Evolutionary conservation across 2,329 filamentous ascomycete species (phyloP).

Genomic region (Monosporascus ibericus): DNA sequence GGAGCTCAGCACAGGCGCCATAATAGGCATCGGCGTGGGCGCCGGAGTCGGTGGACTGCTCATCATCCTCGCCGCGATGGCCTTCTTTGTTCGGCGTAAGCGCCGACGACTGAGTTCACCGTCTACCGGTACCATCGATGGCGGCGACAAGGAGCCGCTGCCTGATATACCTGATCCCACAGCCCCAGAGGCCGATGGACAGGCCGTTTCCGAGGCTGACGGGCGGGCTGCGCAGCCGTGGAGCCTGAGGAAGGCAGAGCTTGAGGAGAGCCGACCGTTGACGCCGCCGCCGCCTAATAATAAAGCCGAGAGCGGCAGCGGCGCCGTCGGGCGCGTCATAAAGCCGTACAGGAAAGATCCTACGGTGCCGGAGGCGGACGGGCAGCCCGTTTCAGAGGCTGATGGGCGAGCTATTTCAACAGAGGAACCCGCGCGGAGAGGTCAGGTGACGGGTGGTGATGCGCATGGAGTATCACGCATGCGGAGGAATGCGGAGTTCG

Average conservation of each 20-base stretch:
- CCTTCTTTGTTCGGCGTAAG: neutral
- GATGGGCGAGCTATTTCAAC: neutral
- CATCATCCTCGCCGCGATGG: constrained; percentile 1
- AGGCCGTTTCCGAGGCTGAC: constrained; percentile 6
- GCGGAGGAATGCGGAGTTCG: neutral
- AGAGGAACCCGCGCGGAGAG: neutral
- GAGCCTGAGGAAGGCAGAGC: constrained; percentile 2
- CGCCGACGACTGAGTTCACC: neutral
- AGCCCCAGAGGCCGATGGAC: constrained; percentile 1
- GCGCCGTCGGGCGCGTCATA: neutral
- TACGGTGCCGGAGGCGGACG: neutral
- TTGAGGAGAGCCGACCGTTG: neutral
- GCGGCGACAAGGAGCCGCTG: neutral
- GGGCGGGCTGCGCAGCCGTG: constrained; percentile 7
- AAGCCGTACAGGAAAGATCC: constrained; percentile 1
- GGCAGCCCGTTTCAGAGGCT: neutral
- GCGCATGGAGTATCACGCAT: neutral
- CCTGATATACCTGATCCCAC: constrained; percentile 1
- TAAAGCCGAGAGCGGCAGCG: neutral
- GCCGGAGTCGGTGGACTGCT: constrained; percentile 4
- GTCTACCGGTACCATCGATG: neutral
- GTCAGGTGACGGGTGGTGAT: neutral
- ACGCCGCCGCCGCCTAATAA: neutral
- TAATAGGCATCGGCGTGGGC: constrained; percentile 9
- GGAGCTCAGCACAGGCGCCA: constrained; percentile 1